Evolutionary conservation across 208 protist genomes (phyloP).

Genomic region (Trypanosoma avium): DNA sequence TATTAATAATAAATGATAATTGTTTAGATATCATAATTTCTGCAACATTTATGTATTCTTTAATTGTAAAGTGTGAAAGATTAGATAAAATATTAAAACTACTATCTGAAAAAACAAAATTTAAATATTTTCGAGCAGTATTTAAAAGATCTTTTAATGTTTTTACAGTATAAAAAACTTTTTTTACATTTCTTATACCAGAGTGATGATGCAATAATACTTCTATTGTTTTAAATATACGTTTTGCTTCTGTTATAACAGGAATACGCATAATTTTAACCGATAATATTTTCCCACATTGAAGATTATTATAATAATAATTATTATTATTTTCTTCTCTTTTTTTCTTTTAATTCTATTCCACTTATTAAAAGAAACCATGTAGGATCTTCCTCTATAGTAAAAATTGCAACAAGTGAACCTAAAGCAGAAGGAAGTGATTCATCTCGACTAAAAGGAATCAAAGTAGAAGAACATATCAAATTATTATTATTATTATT

Average conservation of each 20-base stretch:
- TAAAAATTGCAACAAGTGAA: not conserved
- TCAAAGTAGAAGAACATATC: not conserved
- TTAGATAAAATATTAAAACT: not conserved
- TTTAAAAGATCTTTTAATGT: conserved; percentile 16
- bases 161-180: not conserved
- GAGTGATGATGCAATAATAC: conserved; percentile 7
- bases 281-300: not conserved
- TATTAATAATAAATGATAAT: not conserved
- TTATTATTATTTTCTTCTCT: not conserved
- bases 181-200: not conserved
- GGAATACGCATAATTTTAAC: conserved; percentile 10
- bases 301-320: too few relatives aligned
- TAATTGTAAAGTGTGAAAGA: not conserved
- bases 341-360: not conserved
- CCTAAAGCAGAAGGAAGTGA: not conserved
- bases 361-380: conserved; percentile 18
- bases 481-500: too few relatives aligned
- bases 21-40: conserved; percentile 12
- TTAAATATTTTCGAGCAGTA: not conserved
- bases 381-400: conserved; percentile 10
- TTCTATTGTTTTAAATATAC: not conserved
- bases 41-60: conserved; percentile 2
- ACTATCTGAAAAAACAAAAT: not conserved
- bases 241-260: not conserved
- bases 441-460: not conserved